A percentile compares a stretch with the other conserved stretches of the same genome.
Conservation (phyloP, 2,329 filamentous ascomycete species). For the Cladophialophora carrionii region DNA sequence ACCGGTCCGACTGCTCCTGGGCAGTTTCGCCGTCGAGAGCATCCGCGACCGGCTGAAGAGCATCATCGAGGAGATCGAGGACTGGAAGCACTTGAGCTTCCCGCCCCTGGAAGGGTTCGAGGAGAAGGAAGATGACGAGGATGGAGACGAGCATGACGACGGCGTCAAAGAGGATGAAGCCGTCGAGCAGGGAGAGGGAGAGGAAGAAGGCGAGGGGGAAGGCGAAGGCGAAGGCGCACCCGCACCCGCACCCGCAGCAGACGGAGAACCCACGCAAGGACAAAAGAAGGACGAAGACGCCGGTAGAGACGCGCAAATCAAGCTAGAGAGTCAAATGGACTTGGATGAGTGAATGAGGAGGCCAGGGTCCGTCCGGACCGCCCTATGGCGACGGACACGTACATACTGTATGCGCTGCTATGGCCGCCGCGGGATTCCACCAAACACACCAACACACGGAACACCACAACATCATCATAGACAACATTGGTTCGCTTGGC, state of each 20-base stretch:
- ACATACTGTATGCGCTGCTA: background rate
- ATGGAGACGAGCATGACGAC: conserved; percentile 28
- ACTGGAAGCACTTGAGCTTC: conserved; percentile 87
- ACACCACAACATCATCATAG: background rate
- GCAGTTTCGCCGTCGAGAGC: conserved; percentile 93
- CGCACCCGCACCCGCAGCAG: background rate
- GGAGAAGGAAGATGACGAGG: conserved; percentile 31
- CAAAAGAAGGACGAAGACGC: background rate
- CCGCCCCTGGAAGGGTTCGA: conserved; percentile 46
- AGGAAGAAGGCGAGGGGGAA: conserved; percentile 16
- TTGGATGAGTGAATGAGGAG: conserved; percentile 15
- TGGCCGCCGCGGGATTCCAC: background rate
- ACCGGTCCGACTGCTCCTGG: conserved; percentile 80
- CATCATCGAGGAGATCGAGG: conserved; percentile 92
- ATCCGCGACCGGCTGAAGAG: conserved; percentile 86
- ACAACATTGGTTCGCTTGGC: background rate
- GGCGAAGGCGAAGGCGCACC: background rate
- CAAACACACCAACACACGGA: background rate
- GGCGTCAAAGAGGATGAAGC: conserved; percentile 27
- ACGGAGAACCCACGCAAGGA: background rate
- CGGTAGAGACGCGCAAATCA: background rate
- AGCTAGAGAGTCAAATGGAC: conserved; percentile 22
- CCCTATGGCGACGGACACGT: background rate
- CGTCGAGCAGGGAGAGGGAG: conserved; percentile 23
- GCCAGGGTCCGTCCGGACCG: background rate